Evolutionary conservation across 371 early-diverging fungal genomes (phyloP).

Genomic region (Mucor sp.): DNA sequence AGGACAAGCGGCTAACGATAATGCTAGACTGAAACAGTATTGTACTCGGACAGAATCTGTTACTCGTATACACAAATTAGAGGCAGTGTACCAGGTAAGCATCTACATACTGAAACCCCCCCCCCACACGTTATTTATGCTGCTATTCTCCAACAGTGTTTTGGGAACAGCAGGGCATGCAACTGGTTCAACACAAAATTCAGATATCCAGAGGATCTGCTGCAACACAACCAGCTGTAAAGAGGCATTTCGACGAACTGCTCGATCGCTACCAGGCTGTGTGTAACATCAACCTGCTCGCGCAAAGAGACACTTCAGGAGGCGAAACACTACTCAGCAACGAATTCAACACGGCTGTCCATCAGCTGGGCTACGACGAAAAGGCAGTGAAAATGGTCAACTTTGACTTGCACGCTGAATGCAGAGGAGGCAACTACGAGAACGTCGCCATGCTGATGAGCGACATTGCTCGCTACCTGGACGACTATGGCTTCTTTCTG

Average conservation of each 20-base stretch:
- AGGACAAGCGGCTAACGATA: too few relatives aligned
- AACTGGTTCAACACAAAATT: conserved; percentile 80
- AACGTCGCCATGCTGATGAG: conserved; percentile 60
- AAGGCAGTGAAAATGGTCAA: conserved; percentile 55
- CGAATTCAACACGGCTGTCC: conserved; percentile 67
- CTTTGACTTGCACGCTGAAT: conserved; percentile 87
- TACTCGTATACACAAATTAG: conserved; percentile 83
- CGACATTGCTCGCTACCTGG: conserved; percentile 48
- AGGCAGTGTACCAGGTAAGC: conserved; percentile 90
- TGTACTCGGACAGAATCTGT: conserved; percentile 59
- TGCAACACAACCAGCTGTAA: conserved; percentile 77
- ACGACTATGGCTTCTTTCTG: conserved; percentile 68
- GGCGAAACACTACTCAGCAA: conserved; percentile 74
- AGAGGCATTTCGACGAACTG: conserved; percentile 82
- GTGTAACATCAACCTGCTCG: conserved; percentile 83
- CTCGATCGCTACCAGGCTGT: conserved; percentile 73
- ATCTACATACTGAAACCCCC: background rate
- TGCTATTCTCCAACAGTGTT: conserved; percentile 78
- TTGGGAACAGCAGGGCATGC: conserved; percentile 94
- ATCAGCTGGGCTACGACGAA: conserved; percentile 29
- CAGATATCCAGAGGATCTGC: conserved; percentile 71
- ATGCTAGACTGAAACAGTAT: conserved; percentile 71
- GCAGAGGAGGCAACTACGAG: conserved; percentile 81
- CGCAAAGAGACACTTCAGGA: conserved; percentile 61
- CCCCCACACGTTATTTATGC: background rate